Evolutionary conservation across 495 filamentous ascomycete genomes (phyloP).

Genomic region (Annulohypoxylon stygium): DNA sequence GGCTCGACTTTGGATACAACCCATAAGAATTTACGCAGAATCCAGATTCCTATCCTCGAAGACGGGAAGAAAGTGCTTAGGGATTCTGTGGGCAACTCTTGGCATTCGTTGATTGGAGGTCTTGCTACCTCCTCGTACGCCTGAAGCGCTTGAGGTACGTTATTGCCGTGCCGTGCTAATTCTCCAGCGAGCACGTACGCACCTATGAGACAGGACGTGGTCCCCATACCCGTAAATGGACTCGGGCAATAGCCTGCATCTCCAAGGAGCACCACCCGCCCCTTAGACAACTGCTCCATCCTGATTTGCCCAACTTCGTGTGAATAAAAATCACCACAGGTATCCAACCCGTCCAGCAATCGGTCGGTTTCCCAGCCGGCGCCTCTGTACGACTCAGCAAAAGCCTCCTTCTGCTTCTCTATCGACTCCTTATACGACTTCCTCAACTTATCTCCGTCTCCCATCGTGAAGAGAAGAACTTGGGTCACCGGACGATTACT

Average conservation of each 20-base stretch:
- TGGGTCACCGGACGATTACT: slow-evolving; percentile 20
- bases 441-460: slow-evolving; percentile 10
- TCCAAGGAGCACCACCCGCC: slow-evolving; percentile 62
- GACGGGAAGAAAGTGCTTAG: slow-evolving; percentile 42
- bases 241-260: slow-evolving; percentile 66
- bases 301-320: slow-evolving; percentile 60
- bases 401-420: slow-evolving; percentile 38
- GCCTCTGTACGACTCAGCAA: slow-evolving; percentile 23
- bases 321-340: slow-evolving; percentile 38
- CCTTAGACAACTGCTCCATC: slow-evolving; percentile 50
- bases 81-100: slow-evolving; percentile 44
- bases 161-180: slow-evolving; percentile 51
- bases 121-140: slow-evolving; percentile 55
- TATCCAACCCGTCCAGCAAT: slow-evolving; percentile 35
- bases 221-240: slow-evolving; percentile 63
- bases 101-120: slow-evolving; percentile 56
- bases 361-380: slow-evolving; percentile 34
- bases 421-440: slow-evolving; percentile 20
- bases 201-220: slow-evolving; percentile 58
- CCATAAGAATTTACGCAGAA: slow-evolving; percentile 50
- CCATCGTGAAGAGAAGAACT: slow-evolving; percentile 33
- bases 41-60: slow-evolving; percentile 47
- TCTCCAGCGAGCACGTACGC: slow-evolving; percentile 68
- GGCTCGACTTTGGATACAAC: slow-evolving; percentile 52
- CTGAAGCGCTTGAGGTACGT: slow-evolving; percentile 48